Base-by-base conservation (phyloP, 805 yeast genomes). In the Tetrapisispora phaffii region DNA sequence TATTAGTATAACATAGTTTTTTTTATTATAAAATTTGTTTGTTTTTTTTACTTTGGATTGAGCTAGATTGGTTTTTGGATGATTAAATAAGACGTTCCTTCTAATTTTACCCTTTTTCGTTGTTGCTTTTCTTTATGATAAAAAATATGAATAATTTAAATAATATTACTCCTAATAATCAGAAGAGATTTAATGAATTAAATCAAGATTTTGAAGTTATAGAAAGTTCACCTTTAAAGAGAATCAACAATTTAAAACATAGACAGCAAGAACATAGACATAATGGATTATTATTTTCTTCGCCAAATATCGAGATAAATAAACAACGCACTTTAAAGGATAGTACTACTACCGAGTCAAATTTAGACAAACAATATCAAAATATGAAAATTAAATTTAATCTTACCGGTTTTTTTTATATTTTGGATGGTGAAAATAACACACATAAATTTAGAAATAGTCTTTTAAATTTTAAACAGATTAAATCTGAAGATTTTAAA, bases 221-320 rank as follows among this genome's bases (percentile, higher is more conserved):
- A 17, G n/a, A 38, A 9, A 41, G 50, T 7, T 45, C 57, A 5
- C 54, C 55, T 5, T 34, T 50, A 44, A 48, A 47, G 26, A 47
- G 24, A n/a, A 4, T 36, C 16, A 23, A 23, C n/a, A 23, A 36
- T 2, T 7, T 15, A 23, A 22, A 22, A 2, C 24, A n/a, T 17
- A 32, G 20, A 10, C 19, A 32, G 32, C 36, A 40, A 10, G 19
- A 32, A 8, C 43, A 20, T 28, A 39, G 28, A 23, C 20, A 22
- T 40, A 44, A 45, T n/a, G 59, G 57, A 1, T 42, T 53, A 15
- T 41, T 55, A 28, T 43, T 49, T n/a, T 42, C 51, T 8, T 50
- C 51, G n/a, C 31, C 44, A 40, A 35, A 38, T 28, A 26, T 38
- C 9, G 41, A 38, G 16, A 26, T 28, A 17, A 26, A 23, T 15